Evolutionary conservation across 352 stramenopile genomes (phyloP).

Genomic region (Pythium angustatum): DNA sequence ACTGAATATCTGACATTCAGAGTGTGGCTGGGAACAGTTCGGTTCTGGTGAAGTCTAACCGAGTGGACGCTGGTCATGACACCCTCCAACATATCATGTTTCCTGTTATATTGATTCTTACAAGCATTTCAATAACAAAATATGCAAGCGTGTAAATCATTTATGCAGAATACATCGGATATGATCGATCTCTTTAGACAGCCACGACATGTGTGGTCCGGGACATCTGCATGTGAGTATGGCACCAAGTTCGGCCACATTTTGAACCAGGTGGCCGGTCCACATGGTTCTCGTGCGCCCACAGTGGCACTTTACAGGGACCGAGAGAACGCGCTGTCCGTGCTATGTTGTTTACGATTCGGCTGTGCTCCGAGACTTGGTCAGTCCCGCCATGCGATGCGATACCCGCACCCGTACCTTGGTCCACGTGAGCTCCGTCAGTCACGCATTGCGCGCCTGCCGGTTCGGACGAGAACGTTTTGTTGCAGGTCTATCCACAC

Average conservation of each 20-base stretch:
- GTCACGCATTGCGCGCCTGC: too few species aligned
- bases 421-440: background rate
- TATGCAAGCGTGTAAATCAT: background rate
- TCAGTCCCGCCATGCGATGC: background rate
- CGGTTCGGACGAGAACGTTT: too few species aligned
- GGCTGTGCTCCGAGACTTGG: too few species aligned
- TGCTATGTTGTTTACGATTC: slow-evolving; percentile 3
- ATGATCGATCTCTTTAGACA: background rate
- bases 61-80: too few species aligned
- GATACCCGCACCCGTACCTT: too few species aligned
- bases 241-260: background rate
- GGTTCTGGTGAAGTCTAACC: too few species aligned
- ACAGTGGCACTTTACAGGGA: background rate
- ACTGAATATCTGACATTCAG: too few species aligned
- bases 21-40: too few species aligned
- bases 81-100: too few species aligned
- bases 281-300: slow-evolving; percentile 4
- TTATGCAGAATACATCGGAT: background rate
- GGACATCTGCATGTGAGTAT: background rate
- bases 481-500: too few species aligned
- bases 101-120: too few species aligned
- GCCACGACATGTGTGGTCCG: background rate
- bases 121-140: too few species aligned
- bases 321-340: background rate
- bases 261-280: slow-evolving; percentile 1